phyloP scores from a whole-genome alignment of 2,329 filamentous ascomycete genomes.

The Neofusicoccum umdonicola region DNA sequence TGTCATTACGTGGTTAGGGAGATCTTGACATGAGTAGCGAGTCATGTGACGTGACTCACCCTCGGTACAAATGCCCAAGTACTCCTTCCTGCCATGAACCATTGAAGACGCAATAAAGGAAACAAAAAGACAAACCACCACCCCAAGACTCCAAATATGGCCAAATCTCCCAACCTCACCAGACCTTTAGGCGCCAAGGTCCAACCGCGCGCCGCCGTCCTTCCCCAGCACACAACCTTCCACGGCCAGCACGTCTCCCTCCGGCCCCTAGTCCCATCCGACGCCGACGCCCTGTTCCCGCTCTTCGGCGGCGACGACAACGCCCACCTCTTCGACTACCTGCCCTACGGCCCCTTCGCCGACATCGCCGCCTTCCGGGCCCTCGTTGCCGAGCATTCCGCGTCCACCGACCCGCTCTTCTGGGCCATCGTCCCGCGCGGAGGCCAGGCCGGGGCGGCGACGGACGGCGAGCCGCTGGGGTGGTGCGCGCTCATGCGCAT shows the following conservation, averaged over 20 bases:
- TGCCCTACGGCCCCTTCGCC: conserved; percentile 38
- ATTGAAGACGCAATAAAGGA: too few relatives aligned
- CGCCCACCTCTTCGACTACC: conserved; percentile 43
- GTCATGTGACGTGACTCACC: background rate
- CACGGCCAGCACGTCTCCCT: conserved; percentile 17
- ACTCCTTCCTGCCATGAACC: background rate
- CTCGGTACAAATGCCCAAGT: background rate
- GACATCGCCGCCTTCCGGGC: background rate
- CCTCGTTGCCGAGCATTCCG: background rate
- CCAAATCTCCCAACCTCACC: too few relatives aligned
- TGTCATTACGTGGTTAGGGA: too few relatives aligned
- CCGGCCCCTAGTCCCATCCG: conserved; percentile 7
- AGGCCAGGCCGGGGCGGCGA: background rate
- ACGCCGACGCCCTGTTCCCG: conserved; percentile 20
- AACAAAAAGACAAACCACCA: too few relatives aligned
- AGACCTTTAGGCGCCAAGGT: background rate
- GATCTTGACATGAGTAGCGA: background rate
- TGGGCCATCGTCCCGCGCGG: background rate
- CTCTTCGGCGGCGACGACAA: conserved; percentile 18
- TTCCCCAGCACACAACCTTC: background rate
- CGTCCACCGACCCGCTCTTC: background rate
- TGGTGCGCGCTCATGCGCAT: conserved; percentile 28
- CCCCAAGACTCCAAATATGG: background rate
- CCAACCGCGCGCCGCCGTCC: background rate
- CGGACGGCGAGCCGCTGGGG: background rate